Base-by-base conservation (phyloP, 2,329 filamentous ascomycete species). In the Aspergillus sp. region DNA sequence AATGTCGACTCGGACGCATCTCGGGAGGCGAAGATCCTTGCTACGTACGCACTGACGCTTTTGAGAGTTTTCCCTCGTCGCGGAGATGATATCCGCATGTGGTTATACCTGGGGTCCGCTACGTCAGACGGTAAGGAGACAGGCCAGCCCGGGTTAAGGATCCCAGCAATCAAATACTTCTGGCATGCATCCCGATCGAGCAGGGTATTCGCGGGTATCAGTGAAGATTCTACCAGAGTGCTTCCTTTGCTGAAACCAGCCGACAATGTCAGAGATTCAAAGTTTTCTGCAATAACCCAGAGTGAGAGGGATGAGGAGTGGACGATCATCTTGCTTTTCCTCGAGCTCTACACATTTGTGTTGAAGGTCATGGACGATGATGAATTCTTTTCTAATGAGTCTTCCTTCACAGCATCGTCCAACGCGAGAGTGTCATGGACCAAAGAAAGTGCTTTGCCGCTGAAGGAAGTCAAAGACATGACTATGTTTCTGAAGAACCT, bases 321-420 rank as follows among this genome's bases (percentile, higher is more conserved):
- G 93, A 83, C 85, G 12, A 83, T 93, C 1, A 80, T 95, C 38
- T 73, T 97, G 0, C 77, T 98, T 0, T 97, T 98, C 61, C 76
- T 98, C 4, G 93, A 98, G 58, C 77, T 98, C 0, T 98, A 96
- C 63, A 88, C 86, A 2, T 97, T 97, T 62, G 81, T 96, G 2
- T 73, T 97, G 8, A 86, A 93, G 56, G 81, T 97, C 32, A 94
- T 91, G 63, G 93, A 98, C 56, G 93, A 98, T 53, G 91, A 97
- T 55, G 93, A 98, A 57, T 98, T 98, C 62, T 85, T 94, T 51
- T 79, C 81, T 47, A 75, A 76, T 46, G 69, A 78, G 51, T 70
- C 66, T 35, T 70, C 73, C 28, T 55, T 70, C 19, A 55, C 65
- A n/a, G 62, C 70, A 63, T 29, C 70, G 64, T 27, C 72, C 58